Percentiles rank a stretch among this genome's conserved stretches.
phyloP scores from a whole-genome alignment of 139 green algal genomes.

The Pseudopediastrum boryanum region DNA sequence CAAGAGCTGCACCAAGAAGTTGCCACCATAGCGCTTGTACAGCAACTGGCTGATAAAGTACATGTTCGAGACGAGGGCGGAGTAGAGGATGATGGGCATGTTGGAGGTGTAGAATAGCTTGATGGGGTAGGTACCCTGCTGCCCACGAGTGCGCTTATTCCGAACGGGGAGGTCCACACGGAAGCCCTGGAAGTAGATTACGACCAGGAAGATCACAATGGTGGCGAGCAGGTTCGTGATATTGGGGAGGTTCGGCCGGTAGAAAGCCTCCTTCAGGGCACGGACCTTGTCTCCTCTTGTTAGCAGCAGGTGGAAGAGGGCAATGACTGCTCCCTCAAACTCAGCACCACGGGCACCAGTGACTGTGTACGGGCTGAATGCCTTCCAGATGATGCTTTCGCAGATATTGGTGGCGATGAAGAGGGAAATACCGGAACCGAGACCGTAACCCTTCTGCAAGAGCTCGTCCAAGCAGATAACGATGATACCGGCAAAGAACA shows the following conservation, averaged over 20 bases:
- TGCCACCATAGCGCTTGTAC: slow-evolving; percentile 93
- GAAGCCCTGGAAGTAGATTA: slow-evolving; percentile 99
- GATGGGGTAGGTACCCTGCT: slow-evolving; percentile 95
- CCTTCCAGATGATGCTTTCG: slow-evolving; percentile 99
- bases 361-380: slow-evolving; percentile 91
- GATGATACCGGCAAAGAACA: slow-evolving; percentile 97
- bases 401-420: slow-evolving; percentile 99
- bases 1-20: slow-evolving; percentile 91
- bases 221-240: slow-evolving; percentile 97
- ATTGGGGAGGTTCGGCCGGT: slow-evolving; percentile 97
- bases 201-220: slow-evolving; percentile 95
- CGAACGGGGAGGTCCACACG: slow-evolving; percentile 96
- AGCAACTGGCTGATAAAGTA: slow-evolving; percentile 99
- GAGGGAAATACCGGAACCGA: slow-evolving; percentile 98
- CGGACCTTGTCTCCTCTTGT: slow-evolving; percentile 93
- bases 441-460: slow-evolving; percentile 96
- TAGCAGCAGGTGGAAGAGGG: slow-evolving; percentile 96
- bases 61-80: slow-evolving; percentile 98
- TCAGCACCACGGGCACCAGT: slow-evolving; percentile 85
- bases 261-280: slow-evolving; percentile 98
- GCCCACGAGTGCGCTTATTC: slow-evolving; percentile 89
- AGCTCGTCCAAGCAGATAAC: slow-evolving; percentile 99
- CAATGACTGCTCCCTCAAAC: slow-evolving; percentile 99
- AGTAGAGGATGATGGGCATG: slow-evolving; percentile 99
- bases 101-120: slow-evolving; percentile 99